Evolutionary conservation across 2,329 filamentous ascomycete genomes (phyloP), one percentile per base, ranked within the genome.

Genomic region (Calonectria multiphialidica): DNA sequence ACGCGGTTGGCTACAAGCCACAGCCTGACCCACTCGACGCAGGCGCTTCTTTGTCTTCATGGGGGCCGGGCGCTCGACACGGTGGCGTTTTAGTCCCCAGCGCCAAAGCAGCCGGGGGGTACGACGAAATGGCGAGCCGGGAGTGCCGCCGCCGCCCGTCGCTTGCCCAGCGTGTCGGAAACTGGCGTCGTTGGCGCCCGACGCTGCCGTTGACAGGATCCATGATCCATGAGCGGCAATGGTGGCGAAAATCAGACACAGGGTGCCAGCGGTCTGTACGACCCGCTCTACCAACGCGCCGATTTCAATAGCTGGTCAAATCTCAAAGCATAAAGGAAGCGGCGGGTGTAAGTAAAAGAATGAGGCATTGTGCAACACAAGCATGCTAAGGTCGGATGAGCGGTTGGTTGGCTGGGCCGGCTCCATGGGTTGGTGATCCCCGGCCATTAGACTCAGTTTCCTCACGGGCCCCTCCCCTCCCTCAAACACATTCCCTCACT

Each of bases 71-170:
- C 25, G 28, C 50, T 49, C 37, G 59, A 49, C 49, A 63, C 66
- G 66, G 72, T 65, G 71, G 66, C 64, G 53, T 59, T 71, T 72
- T 67, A 40, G 62, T 62, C 66, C 61, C 72, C 69, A 70, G 72
- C 72, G 73, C 72, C 62, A 59, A 59, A 64, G 42, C 8, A 18
- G 63, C 59, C 62, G n/a, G 55, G 67, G 69, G 49, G 44, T 25
- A 16, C 37, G 23, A 45, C 42, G 53, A 40, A 47, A 59, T 66
- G 68, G 65, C 37, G 45, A 71, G 59, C 71, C 66, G 61, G 66
- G 37, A 62, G 42, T 63, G 66, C 64, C 50, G 61, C 70, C 57
- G 68, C 69, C 69, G 69, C 47, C 69, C 21, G 64, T 68, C 64
- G 69, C 64, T 63, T 67, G 64, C 64, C 64, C 69, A 68, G 64